Percentiles rank a stretch among this genome's conserved stretches.
These are phyloP conservation scores for Debaryomycetaceae sp. DNA, from an alignment of 1,139 yeast genomes.

Conservation along the genomic window DNA sequence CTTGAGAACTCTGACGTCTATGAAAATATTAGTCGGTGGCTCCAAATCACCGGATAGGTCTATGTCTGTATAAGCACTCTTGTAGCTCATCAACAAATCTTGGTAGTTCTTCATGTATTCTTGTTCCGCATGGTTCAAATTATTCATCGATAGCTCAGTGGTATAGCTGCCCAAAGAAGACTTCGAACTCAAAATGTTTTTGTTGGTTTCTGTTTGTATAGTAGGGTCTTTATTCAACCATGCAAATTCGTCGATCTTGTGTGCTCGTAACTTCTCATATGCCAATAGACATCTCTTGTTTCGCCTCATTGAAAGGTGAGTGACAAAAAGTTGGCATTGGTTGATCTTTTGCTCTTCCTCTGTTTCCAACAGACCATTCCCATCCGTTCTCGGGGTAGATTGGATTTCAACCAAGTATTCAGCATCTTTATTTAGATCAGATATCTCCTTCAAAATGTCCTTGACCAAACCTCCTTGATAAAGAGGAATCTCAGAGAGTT, in stretches of 20 bases:
- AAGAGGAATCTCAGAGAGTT: conserved; percentile 64
- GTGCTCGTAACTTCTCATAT: conserved; percentile 70
- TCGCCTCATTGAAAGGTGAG: conserved; percentile 77
- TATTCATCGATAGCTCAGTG: conserved; percentile 37
- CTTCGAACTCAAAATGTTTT: conserved; percentile 3
- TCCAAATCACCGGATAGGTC: conserved; percentile 83
- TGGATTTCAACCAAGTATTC: conserved; percentile 30
- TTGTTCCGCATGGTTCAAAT: conserved; percentile 73
- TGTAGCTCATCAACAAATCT: conserved; percentile 69
- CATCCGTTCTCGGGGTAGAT: conserved; percentile 13
- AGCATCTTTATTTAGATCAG: conserved; percentile 53
- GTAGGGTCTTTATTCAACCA: conserved; percentile 59
- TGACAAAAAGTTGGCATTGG: conserved; percentile 74
- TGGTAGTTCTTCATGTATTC: conserved; percentile 72
- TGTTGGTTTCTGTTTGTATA: conserved; percentile 8
- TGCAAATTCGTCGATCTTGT: conserved; percentile 60
- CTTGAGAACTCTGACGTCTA: conserved; percentile 87
- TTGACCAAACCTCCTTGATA: conserved; percentile 77
- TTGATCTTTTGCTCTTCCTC: conserved; percentile 44
- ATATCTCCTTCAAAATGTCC: conserved; percentile 56
- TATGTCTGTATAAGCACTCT: conserved; percentile 77
- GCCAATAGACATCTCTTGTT: conserved; percentile 88
- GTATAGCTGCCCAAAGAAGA: conserved; percentile 21
- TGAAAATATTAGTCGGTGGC: conserved; percentile 88
- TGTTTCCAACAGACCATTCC: conserved; percentile 16